phyloP scores from a whole-genome alignment of 1,284 basidiomycete genomes.

The Puccinia horiana region DNA sequence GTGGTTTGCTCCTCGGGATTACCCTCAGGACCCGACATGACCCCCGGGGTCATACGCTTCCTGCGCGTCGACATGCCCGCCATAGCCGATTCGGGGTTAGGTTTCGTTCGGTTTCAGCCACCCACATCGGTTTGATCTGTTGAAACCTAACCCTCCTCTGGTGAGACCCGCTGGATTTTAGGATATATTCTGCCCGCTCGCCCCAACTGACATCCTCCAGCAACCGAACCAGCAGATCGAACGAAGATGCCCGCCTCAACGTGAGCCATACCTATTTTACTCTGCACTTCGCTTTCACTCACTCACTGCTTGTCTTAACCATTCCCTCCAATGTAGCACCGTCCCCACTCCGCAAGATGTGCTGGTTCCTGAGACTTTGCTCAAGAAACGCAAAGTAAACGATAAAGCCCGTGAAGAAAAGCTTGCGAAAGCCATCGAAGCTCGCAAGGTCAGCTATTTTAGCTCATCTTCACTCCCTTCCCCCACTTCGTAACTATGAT shows the following conservation, averaged over 20 bases:
- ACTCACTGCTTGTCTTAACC: background rate
- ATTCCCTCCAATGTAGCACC: background rate
- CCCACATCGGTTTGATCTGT: background rate
- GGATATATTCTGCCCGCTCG: background rate
- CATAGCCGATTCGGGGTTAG: no score
- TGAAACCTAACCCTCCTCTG: conserved; percentile 18
- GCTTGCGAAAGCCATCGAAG: conserved; percentile 77
- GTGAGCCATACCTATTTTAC: background rate
- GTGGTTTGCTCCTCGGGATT: no score
- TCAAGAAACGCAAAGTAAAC: conserved; percentile 98
- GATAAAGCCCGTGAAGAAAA: conserved; percentile 97
- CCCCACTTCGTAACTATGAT: conserved; percentile 67
- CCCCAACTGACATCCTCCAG: background rate
- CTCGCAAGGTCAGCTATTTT: conserved; percentile 77
- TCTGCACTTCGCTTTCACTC: background rate
- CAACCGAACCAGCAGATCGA: background rate
- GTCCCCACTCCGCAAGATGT: conserved; percentile 46
- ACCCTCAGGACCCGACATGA: no score
- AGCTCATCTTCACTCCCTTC: background rate
- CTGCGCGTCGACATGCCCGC: no score
- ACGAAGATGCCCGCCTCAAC: conserved; percentile 16
- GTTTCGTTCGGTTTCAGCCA: background rate
- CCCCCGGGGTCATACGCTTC: no score
- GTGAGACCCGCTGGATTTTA: background rate
- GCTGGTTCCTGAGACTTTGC: conserved; percentile 88